Evolutionary conservation across 2,329 filamentous ascomycete species (phyloP).

Genomic region (Fusarium pseudocircinatum): DNA sequence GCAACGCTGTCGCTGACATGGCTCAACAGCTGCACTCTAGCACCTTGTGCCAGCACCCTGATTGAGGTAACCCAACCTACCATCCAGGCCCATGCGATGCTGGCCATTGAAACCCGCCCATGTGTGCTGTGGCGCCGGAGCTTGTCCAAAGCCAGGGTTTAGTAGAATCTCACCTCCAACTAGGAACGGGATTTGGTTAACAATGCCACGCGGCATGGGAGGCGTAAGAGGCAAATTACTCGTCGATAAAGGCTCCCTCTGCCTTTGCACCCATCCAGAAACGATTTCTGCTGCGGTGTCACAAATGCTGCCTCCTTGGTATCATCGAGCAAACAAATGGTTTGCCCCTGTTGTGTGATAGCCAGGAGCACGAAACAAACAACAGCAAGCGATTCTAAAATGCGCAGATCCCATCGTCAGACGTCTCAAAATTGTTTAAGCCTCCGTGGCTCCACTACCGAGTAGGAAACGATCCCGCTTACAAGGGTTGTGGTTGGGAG

Average conservation of each 20-base stretch:
- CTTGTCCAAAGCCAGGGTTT: conserved; percentile 9
- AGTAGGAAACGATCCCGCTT: conserved; percentile 3
- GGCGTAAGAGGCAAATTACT: conserved; percentile 1
- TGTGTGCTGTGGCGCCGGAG: conserved; percentile 27
- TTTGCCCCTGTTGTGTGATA: neutral
- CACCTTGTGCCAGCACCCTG: conserved; percentile 11
- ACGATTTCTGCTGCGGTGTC: neutral
- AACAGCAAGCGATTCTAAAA: neutral
- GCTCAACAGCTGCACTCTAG: conserved; percentile 8
- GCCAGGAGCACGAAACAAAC: neutral
- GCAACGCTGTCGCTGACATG: conserved; percentile 5
- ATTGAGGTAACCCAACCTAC: conserved; percentile 27
- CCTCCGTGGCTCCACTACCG: neutral
- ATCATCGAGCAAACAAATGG: conserved; percentile 14
- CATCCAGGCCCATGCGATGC: neutral
- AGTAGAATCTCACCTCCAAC: neutral
- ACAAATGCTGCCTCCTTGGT: conserved; percentile 12
- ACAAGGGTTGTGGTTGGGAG: conserved; percentile 15
- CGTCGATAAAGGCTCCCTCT: neutral
- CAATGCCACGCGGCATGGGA: conserved; percentile 28
- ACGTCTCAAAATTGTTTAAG: conserved; percentile 16
- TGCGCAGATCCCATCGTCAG: conserved; percentile 9
- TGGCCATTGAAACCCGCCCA: conserved; percentile 29
- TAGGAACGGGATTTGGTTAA: conserved; percentile 1
- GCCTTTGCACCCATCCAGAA: conserved; percentile 12